These are phyloP conservation scores for Schizochytrium sp. DNA, from an alignment of 108 stramenopile species.

Conservation along the genomic window DNA sequence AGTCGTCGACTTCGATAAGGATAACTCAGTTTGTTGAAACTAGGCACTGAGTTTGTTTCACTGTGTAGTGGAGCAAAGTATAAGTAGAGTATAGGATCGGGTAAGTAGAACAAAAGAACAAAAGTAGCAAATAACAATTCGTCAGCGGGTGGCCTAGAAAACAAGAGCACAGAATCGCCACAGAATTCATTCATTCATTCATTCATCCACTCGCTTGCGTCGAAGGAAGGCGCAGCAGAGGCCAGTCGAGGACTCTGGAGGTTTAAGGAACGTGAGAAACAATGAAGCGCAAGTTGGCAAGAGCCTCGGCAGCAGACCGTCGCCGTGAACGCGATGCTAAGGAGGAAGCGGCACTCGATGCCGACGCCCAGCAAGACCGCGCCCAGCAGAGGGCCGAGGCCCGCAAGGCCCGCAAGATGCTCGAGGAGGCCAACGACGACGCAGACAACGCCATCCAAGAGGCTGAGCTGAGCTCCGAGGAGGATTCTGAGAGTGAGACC, in stretches of 20 bases:
- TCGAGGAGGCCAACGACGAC: not conserved
- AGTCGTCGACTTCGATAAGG: no score
- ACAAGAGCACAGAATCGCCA: no score
- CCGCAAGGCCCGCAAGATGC: not conserved
- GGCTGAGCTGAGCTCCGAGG: not conserved
- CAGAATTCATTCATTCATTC: no score
- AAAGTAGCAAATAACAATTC: no score
- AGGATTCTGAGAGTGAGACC: slow-evolving; percentile 14
- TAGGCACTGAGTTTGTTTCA: no score
- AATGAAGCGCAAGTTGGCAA: slow-evolving; percentile 72
- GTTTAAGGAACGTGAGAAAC: slow-evolving; percentile 5
- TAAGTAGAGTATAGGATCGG: no score
- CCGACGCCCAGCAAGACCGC: slow-evolving; percentile 62
- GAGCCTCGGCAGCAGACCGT: slow-evolving; percentile 62
- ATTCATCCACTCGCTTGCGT: not conserved
- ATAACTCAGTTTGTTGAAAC: no score
- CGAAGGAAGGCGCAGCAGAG: not conserved
- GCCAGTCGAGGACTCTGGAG: no score
- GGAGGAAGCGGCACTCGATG: slow-evolving; percentile 63
- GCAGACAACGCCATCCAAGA: not conserved
- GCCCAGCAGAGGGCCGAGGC: slow-evolving; percentile 64
- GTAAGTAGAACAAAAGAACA: no score
- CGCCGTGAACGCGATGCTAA: slow-evolving; percentile 45
- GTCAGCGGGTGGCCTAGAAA: no score
- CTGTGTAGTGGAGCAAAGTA: no score